Conservation (phyloP, 2,329 filamentous ascomycete species). For the Stagonosporopsis rhizophila region DNA sequence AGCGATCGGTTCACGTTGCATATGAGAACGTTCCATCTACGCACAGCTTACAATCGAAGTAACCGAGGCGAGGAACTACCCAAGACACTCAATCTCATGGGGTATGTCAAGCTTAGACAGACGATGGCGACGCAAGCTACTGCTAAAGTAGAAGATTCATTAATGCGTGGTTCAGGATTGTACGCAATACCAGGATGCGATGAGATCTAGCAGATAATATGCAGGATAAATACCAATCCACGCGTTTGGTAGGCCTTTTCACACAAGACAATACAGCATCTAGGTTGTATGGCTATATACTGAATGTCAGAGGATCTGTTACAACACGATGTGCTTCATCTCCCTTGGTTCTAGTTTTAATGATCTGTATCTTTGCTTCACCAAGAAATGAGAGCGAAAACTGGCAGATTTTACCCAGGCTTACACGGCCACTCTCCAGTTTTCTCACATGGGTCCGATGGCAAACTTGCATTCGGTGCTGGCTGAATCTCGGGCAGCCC, state of each 20-base stretch:
- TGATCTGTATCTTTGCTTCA: slow-evolving; percentile 16
- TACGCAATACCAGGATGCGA: too few relatives aligned
- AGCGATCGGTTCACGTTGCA: slow-evolving; percentile 27
- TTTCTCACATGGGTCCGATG: slow-evolving; percentile 3
- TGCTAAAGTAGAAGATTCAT: too few relatives aligned
- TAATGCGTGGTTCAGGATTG: too few relatives aligned
- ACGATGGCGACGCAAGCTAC: too few relatives aligned
- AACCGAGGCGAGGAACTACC: neutral
- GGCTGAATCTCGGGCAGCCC: slow-evolving; percentile 35
- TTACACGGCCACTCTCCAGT: slow-evolving; percentile 17
- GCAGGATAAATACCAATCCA: too few relatives aligned
- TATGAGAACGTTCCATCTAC: slow-evolving; percentile 13
- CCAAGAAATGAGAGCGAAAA: slow-evolving; percentile 23
- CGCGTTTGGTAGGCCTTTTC: too few relatives aligned
- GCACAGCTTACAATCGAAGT: neutral
- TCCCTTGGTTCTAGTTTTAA: neutral
- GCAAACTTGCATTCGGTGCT: slow-evolving; percentile 2
- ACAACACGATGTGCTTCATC: neutral
- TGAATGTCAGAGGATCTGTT: neutral
- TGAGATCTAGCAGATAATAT: too few relatives aligned
- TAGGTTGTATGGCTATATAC: neutral
- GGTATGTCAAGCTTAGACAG: too few relatives aligned
- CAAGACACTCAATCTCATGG: too few relatives aligned
- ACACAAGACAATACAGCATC: too few relatives aligned
- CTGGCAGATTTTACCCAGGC: slow-evolving; percentile 22